Base-by-base conservation (phyloP, 2,329 filamentous ascomycete species). In the Phyllosticta capitalensis region DNA sequence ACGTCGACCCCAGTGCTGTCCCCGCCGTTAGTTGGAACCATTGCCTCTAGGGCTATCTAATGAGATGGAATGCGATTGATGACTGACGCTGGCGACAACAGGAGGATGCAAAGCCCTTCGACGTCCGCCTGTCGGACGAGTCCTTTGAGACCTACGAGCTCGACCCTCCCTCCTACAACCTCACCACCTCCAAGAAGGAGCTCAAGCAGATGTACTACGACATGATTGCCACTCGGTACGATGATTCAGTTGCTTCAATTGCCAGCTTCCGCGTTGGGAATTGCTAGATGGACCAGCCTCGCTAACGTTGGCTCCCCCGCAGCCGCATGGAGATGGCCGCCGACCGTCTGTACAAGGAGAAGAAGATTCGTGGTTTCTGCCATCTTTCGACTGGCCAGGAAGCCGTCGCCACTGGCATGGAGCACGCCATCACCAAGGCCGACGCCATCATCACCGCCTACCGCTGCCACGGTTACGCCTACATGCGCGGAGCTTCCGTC, bases 311-410 rank as follows among this genome's bases (percentile, higher is more conserved):
- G 30, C 50, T 58, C 54, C 38, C 24, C 59, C 55, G 58, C 69
- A 96, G 92, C 79, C 94, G 95, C 76, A 96, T 99, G 94, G 94
- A 99, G 80, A 96, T 99, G 92, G 92, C 92, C 67, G 91, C 94
- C 79, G 94, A 99, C 75, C 86, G 92, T 74, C 82, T 99, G 72
- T 99, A 99, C 89, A 99, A 99, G 83, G 94, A 97, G 83, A 99
- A 99, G 88, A 97, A 99, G 84, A 97, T 99, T 70, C 89, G 94
- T 70, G 94, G 94, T 80, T 99, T 99, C 88, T 99, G 94, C 81
- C 94, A 99, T 80, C 79, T 99, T 77, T 97, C 94, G 61, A 95
- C 89, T 62, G 94, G 94, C 64, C 94, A 99, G 79, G 94, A 99
- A 83, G 94, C 94, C 65, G 94, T 99, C 66, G 91, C 94, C 61